Percentiles rank a stretch among this genome's conserved stretches.
Evolutionary conservation across 441 rosid species (phyloP).

Genomic region (Jatropha podagrica): DNA sequence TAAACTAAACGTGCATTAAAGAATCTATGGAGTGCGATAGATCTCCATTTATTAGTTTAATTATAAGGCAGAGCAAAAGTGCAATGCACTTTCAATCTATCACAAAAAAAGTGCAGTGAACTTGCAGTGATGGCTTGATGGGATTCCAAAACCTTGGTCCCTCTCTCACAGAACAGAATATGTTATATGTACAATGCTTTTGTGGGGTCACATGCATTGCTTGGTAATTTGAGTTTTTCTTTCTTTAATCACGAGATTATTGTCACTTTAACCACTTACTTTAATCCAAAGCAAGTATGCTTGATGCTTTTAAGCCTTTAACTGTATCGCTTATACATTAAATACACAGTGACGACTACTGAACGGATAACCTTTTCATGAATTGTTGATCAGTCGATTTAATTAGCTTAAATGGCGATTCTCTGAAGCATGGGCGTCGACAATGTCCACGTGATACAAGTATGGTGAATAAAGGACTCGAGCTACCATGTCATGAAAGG

Average conservation of each 20-base stretch:
- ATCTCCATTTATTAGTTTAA: not conserved
- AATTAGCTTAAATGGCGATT: not conserved
- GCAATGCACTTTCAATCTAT: constrained; percentile 15
- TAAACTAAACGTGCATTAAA: not conserved
- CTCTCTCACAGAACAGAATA: not conserved
- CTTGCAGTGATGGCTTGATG: not conserved
- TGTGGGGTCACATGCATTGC: constrained; percentile 19
- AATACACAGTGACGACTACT: too few species aligned
- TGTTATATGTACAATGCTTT: not conserved
- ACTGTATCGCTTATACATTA: too few species aligned
- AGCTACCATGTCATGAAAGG: too few species aligned
- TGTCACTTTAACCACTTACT: too few species aligned
- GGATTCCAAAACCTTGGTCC: constrained; percentile 22
- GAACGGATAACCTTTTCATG: too few species aligned
- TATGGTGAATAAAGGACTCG: not conserved
- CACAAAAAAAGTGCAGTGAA: constrained; percentile 14
- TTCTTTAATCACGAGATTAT: not conserved
- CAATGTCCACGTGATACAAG: not conserved
- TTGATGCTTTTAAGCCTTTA: too few species aligned
- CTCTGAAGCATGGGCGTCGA: not conserved
- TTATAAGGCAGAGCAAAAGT: not conserved
- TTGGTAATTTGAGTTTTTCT: not conserved
- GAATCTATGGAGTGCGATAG: not conserved
- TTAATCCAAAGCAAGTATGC: too few species aligned
- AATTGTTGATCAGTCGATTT: too few species aligned